Evolutionary conservation across 495 filamentous ascomycete species (phyloP), one percentile per base, ranked within the genome.

Genomic region (Penicillium robsamsonii): DNA sequence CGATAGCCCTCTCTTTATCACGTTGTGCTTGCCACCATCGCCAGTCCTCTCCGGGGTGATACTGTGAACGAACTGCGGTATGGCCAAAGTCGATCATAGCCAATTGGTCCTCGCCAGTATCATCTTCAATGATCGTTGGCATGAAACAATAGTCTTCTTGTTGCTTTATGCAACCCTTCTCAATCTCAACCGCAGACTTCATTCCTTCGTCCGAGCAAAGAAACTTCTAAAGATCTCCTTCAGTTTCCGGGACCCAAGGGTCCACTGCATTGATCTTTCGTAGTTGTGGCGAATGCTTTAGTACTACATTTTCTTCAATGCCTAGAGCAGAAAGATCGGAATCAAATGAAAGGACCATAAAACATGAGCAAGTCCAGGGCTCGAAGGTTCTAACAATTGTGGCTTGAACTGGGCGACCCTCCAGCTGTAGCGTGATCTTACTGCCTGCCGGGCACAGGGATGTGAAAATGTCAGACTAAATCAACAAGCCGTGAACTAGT

Each of bases 31-130:
- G 5, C 15, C 24, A 11, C 9, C 5, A 17, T 29, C 44, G 44
- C 44, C 44, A 46, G 10, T 46, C 25, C 24, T 29, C 25, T 15
- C 8, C 25, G 3, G 44, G 25, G 5, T 11, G 15, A n/a, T 46
- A 46, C 5, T 29, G 44, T 29, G 13, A 17, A 7, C 44, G 44
- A 4, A 29, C 13, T 5, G 6, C 18, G 7, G 44, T 46, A 29
- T 46, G 44, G 5, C 44, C 25, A 46, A 30, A 46, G 44, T 46
- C 44, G 15, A 46, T 46, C 44, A 46, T 46, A 29, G 24, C 3
- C 24, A 46, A 6, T n/a, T 24, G 20, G 4, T 25, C 5, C 43
- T 29, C 43, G 20, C 9, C 15, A 11, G 8, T 15, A 12, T 44
- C 20, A 15, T 42, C 40, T 2, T 29, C 22, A 4, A 13, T 9